Base-by-base conservation (phyloP, 2,329 filamentous ascomycete genomes). In the Colletotrichum agaves region DNA sequence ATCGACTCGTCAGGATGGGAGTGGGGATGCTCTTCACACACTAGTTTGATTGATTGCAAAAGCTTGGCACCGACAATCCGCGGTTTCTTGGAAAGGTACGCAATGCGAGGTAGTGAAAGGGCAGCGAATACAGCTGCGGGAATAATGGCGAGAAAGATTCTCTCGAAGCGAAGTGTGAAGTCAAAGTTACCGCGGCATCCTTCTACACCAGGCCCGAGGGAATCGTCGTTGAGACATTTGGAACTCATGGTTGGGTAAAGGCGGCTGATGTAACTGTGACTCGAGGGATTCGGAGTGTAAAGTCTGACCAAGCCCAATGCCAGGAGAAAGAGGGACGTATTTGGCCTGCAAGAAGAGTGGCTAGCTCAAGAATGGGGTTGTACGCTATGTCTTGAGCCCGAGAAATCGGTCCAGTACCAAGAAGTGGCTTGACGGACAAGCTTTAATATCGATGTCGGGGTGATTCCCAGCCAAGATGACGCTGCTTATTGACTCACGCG, bases 91-190 rank as follows among this genome's bases (percentile, higher is more conserved):
- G 68, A 43, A 4, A 81, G 69, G 5, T 74, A 70, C 1, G 74
- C 63, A 8, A 76, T 70, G 1, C 79, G 72, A 23, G 76, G 73
- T 53, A 78, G 53, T 0, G 76, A 76, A 1, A 78, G 52, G 2
- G 76, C 67, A 11, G 79, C 65, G 49, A 82, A 80, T 0, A 81
- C 53, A 4, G 75, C 67, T 1, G 79, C 72, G 1, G 81, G 81
- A 3, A 79, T 69, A 4, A 82, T 71, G 7, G 76, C 75, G 17
- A 83, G 77, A 50, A 83, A 76, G 12, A 82, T 72, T 52, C 78
- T 76, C 71, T 83, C 80, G 39, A 84, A 83, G 8, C 75, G 76
- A 60, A 83, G 72, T 4, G 81, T 83, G 43, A 82, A 82, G 69
- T 82, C 81, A 62, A 83, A 83, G 67, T 80, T 76, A 60, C 73